These are phyloP conservation scores for Teratosphaeria destructans DNA, from an alignment of 2,329 filamentous ascomycete genomes.

Conservation along the genomic window DNA sequence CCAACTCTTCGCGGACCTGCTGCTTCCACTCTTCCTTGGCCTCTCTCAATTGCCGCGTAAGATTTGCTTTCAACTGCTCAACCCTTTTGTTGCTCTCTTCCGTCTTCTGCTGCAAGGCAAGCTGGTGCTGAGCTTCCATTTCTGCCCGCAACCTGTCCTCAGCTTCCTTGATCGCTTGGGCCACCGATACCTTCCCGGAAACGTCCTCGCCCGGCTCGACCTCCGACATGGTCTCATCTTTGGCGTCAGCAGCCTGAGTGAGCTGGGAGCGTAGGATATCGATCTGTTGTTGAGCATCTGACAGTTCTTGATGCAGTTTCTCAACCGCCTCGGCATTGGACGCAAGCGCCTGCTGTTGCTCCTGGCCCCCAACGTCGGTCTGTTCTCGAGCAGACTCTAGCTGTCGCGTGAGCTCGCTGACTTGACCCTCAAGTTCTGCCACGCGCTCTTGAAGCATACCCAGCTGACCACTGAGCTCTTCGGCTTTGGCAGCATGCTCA, in stretches of 20 bases:
- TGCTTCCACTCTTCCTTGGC: constrained; percentile 27
- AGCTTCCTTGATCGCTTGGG: constrained; percentile 35
- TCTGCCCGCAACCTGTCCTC: constrained; percentile 28
- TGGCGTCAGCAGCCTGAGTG: not conserved
- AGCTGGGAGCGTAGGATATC: not conserved
- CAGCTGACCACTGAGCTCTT: constrained; percentile 54
- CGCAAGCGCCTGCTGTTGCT: constrained; percentile 2
- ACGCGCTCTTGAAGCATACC: constrained; percentile 18
- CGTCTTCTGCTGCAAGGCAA: constrained; percentile 36
- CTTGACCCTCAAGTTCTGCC: not conserved
- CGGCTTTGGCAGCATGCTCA: constrained; percentile 41
- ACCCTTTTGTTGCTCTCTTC: constrained; percentile 45
- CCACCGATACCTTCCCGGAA: constrained; percentile 23
- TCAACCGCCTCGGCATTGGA: constrained; percentile 11
- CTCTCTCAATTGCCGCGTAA: constrained; percentile 58
- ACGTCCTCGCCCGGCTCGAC: constrained; percentile 23
- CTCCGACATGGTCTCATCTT: not conserved
- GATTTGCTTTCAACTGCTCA: constrained; percentile 56
- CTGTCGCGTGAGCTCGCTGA: not conserved
- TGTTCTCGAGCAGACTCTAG: not conserved
- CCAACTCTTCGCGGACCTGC: constrained; percentile 23
- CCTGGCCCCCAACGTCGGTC: not conserved
- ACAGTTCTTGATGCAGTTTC: constrained; percentile 8
- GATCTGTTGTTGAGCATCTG: not conserved
- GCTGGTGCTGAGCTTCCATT: constrained; percentile 27